phyloP scores from a whole-genome alignment of 2,329 filamentous ascomycete species.

The Neospermospora avenae region DNA sequence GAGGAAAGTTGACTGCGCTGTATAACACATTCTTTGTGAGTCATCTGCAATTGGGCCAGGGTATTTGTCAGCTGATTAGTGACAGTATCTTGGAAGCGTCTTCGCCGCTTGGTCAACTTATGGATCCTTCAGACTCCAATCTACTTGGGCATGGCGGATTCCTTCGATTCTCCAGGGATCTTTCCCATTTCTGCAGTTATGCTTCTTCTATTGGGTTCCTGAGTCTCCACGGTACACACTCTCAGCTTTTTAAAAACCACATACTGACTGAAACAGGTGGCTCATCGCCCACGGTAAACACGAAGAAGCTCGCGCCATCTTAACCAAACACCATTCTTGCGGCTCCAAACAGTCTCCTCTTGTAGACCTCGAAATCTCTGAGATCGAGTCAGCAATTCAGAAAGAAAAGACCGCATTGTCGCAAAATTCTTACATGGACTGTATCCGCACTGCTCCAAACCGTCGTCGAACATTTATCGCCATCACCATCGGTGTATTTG shows the following conservation, averaged over 20 bases:
- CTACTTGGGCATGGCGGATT: slow-evolving; percentile 28
- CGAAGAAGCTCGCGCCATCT: slow-evolving; percentile 48
- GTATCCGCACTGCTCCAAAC: slow-evolving; percentile 17
- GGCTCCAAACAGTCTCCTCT: slow-evolving; percentile 40
- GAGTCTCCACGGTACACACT: slow-evolving; percentile 7
- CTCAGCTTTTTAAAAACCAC: no score
- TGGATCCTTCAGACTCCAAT: slow-evolving; percentile 32
- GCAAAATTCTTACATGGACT: slow-evolving; percentile 39
- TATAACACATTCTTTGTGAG: slow-evolving; percentile 2
- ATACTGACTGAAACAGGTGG: slow-evolving; percentile 39
- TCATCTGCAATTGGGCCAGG: no score
- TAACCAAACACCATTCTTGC: slow-evolving; percentile 51
- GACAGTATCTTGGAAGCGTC: slow-evolving; percentile 38
- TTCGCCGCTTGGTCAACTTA: slow-evolving; percentile 43
- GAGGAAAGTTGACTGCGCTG: slow-evolving; percentile 31
- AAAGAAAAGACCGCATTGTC: slow-evolving; percentile 40
- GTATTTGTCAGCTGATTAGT: not conserved
- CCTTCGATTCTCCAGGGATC: slow-evolving; percentile 36
- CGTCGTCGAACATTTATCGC: slow-evolving; percentile 11
- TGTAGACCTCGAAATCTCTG: slow-evolving; percentile 47
- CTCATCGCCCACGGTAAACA: slow-evolving; percentile 46
- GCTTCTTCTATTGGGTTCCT: slow-evolving; percentile 1
- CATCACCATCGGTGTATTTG: slow-evolving; percentile 4
- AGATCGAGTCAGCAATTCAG: slow-evolving; percentile 47
- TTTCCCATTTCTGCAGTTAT: slow-evolving; percentile 43